Evolutionary conservation across 176 grass and related monocot genomes (phyloP).

Genomic region (Thalia dealbata): DNA sequence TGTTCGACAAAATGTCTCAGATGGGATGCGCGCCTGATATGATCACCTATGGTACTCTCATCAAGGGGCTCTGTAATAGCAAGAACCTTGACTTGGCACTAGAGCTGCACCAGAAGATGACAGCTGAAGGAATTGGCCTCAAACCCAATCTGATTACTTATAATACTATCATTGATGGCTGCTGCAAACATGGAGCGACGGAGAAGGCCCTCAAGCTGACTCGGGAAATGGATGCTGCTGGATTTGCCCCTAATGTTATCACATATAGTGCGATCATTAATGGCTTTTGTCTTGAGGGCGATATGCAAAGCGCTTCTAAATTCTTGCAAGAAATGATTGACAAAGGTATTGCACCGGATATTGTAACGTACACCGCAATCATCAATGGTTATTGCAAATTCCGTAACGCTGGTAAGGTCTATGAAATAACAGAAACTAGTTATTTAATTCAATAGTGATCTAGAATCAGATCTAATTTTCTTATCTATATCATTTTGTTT

Average conservation of each 20-base stretch:
- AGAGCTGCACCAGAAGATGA: conserved; percentile 2
- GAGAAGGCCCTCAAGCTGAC: not conserved
- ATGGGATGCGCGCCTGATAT: conserved; percentile 14
- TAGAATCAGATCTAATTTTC: not conserved
- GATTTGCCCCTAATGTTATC: not conserved
- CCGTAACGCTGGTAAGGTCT: not conserved
- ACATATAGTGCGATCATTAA: conserved; percentile 8
- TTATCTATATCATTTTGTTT: conserved; percentile 20
- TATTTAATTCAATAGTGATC: not conserved
- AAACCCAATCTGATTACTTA: not conserved
- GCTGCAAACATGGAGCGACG: not conserved
- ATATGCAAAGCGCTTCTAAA: not conserved
- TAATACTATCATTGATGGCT: not conserved
- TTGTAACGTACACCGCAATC: not conserved
- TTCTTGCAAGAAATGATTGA: conserved; percentile 23
- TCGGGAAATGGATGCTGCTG: not conserved
- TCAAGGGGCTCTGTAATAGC: conserved; percentile 8
- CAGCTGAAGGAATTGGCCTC: not conserved
- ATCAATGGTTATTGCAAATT: conserved; percentile 22
- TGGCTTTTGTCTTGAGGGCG: conserved; percentile 15
- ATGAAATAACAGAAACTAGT: not conserved
- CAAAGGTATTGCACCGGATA: conserved; percentile 1
- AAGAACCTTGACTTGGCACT: not conserved
- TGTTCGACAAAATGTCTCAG: conserved; percentile 27
- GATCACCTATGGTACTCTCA: not conserved